Evolutionary conservation across 192 early-diverging fungal species (phyloP).

Genomic region (Coemansia sp.): DNA sequence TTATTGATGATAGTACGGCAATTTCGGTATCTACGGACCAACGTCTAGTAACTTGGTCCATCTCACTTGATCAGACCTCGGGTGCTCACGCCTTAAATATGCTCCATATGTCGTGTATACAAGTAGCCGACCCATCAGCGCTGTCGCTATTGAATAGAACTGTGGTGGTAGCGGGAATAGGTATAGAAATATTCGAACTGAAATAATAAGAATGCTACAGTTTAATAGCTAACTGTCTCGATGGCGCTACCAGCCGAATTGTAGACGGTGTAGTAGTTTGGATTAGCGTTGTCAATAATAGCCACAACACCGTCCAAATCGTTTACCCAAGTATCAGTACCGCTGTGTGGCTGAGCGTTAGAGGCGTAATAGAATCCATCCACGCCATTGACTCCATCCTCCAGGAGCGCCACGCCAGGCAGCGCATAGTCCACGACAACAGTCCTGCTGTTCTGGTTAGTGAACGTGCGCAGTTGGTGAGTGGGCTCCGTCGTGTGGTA

Average conservation of each 20-base stretch:
- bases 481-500: not conserved
- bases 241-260: constrained; percentile 14
- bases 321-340: constrained; percentile 36
- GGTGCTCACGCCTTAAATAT: constrained; percentile 15
- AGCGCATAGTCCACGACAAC: constrained; percentile 33
- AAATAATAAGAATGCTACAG: constrained; percentile 1
- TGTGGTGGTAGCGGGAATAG: constrained; percentile 60
- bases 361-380: constrained; percentile 32
- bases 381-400: not conserved
- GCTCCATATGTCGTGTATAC: constrained; percentile 52
- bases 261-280: constrained; percentile 33
- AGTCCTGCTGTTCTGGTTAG: constrained; percentile 16
- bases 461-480: constrained; percentile 38
- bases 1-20: not conserved
- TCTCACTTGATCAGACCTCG: constrained; percentile 9
- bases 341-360: not conserved
- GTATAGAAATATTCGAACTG: constrained; percentile 55
- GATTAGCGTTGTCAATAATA: constrained; percentile 24
- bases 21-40: constrained; percentile 68
- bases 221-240: not conserved
- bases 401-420: constrained; percentile 12
- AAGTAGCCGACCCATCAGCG: constrained; percentile 68
- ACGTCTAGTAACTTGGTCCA: constrained; percentile 60
- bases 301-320: constrained; percentile 18
- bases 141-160: constrained; percentile 10